Percentiles rank a stretch among this genome's conserved stretches.
These are phyloP conservation scores for Delphinella strobiligena DNA, from an alignment of 2,329 filamentous ascomycete species.

Conservation along the genomic window DNA sequence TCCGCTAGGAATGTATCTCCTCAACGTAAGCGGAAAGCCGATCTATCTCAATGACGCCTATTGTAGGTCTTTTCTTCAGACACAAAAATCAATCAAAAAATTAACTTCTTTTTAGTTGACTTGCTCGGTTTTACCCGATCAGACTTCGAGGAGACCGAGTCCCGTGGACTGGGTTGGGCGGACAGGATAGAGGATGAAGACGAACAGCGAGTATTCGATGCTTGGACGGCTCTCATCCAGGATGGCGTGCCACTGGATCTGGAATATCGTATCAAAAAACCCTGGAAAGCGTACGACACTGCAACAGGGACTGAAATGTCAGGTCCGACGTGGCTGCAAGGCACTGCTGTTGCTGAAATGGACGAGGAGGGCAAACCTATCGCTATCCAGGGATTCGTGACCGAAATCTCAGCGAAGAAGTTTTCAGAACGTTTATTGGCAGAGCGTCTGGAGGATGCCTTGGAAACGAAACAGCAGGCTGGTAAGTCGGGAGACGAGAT, in stretches of 20 bases:
- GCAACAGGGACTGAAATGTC: conserved; percentile 15
- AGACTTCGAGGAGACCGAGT: conserved; percentile 8
- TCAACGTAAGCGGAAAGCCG: conserved; percentile 21
- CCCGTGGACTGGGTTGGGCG: conserved; percentile 18
- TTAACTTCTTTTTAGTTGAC: too few species aligned
- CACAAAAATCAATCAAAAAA: too few species aligned
- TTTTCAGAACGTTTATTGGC: conserved; percentile 19
- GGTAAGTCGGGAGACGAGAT: too few species aligned
- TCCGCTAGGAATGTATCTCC: conserved; percentile 27
- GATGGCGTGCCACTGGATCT: conserved; percentile 21
- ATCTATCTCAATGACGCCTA: conserved; percentile 30
- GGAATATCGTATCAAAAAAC: conserved; percentile 26
- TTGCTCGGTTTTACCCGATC: conserved; percentile 20
- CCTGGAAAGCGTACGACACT: conserved; percentile 20
- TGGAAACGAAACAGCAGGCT: conserved; percentile 24
- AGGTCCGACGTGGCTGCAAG: conserved; percentile 21
- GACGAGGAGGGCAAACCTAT: conserved; percentile 17
- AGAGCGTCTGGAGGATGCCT: conserved; percentile 22
- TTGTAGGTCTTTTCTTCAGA: too few species aligned
- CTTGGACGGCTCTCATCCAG: conserved; percentile 20
- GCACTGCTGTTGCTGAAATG: conserved; percentile 21
- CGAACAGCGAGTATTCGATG: conserved; percentile 17
- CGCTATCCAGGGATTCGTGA: conserved; percentile 21
- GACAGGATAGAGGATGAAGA: conserved; percentile 19
- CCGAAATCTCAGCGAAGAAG: conserved; percentile 22